Evolutionary conservation across 345 rosid genomes (phyloP).

Genomic region (Hypericum androsaemum): DNA sequence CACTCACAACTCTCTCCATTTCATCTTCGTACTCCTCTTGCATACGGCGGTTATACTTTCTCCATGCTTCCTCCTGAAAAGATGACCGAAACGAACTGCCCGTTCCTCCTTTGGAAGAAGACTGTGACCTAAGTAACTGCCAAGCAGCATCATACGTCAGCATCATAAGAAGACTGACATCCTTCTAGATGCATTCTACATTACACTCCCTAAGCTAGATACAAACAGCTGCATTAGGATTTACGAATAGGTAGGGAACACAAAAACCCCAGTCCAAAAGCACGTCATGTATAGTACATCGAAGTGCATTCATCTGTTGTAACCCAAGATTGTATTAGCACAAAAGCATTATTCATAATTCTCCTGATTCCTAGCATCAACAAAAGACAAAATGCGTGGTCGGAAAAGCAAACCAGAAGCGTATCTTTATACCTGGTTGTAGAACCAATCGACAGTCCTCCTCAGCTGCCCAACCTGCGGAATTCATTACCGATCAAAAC

Average conservation of each 20-base stretch:
- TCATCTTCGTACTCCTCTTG: conserved; percentile 95
- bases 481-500: conserved; percentile 21
- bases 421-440: conserved; percentile 43
- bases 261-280: no score
- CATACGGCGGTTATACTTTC: conserved; percentile 77
- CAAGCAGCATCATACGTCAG: conserved; percentile 17
- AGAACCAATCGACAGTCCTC: conserved; percentile 69
- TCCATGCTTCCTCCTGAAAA: conserved; percentile 85
- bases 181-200: not conserved
- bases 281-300: no score
- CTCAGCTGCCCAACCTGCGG: conserved; percentile 76
- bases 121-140: conserved; percentile 61
- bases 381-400: not conserved
- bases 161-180: conserved; percentile 3
- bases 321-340: no score
- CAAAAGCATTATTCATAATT: no score
- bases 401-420: not conserved
- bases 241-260: no score
- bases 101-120: conserved; percentile 35
- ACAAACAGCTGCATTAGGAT: no score
- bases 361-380: no score
- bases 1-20: conserved; percentile 91
- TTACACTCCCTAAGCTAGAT: no score
- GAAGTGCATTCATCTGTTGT: no score
- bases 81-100: conserved; percentile 58